These are phyloP conservation scores for Hymenochaete sp. DNA, from an alignment of 1,284 basidiomycete genomes.

Conservation along the genomic window DNA sequence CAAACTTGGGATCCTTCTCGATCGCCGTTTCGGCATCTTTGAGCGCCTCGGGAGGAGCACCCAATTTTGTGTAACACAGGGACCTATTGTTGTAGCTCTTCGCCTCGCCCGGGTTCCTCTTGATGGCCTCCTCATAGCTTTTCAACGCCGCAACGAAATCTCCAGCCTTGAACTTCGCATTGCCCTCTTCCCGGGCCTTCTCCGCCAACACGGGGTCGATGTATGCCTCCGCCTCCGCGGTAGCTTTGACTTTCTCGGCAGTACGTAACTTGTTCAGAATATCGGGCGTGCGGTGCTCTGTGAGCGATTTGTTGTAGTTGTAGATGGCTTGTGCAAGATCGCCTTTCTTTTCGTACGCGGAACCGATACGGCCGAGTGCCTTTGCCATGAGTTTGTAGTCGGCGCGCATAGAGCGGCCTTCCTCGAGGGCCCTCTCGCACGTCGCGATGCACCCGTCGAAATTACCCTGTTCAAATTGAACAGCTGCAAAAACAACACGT, in stretches of 20 bases:
- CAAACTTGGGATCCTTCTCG: constrained; percentile 80
- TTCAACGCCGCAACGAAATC: constrained; percentile 91
- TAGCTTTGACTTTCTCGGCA: constrained; percentile 72
- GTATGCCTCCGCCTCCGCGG: constrained; percentile 77
- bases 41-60: constrained; percentile 89
- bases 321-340: constrained; percentile 80
- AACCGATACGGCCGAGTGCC: constrained; percentile 86
- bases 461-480: constrained; percentile 88
- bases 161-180: constrained; percentile 84
- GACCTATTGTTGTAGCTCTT: constrained; percentile 96
- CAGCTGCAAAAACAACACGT: constrained; percentile 42
- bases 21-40: constrained; percentile 95
- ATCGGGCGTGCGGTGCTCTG: constrained; percentile 95
- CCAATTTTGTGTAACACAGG: constrained; percentile 92
- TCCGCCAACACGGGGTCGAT: constrained; percentile 84
- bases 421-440: constrained; percentile 91
- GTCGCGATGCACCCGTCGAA: constrained; percentile 88
- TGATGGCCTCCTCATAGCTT: constrained; percentile 92
- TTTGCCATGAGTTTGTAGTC: constrained; percentile 80
- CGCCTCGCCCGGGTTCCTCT: constrained; percentile 86
- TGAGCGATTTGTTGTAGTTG: constrained; percentile 85
- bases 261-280: constrained; percentile 87
- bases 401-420: constrained; percentile 75
- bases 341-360: constrained; percentile 75
- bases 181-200: constrained; percentile 85